A percentile compares a stretch with the other conserved stretches of the same genome.
Evolutionary conservation across 2,329 filamentous ascomycete species (phyloP).

Genomic region (Xylaria sp.): DNA sequence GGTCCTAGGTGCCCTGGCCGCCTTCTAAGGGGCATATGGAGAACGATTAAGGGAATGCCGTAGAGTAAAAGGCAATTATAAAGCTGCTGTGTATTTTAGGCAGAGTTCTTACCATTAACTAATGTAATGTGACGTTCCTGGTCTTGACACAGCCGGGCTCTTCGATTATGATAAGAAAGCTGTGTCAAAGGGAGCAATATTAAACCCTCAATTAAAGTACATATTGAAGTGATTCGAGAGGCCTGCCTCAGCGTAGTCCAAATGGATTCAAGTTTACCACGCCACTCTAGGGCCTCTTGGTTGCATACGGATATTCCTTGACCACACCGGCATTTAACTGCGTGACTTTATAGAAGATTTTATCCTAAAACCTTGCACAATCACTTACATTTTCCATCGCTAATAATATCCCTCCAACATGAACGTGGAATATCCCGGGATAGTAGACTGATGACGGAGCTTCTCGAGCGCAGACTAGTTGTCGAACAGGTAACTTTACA

Average conservation of each 20-base stretch:
- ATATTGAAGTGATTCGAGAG: background rate
- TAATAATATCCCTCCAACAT: background rate
- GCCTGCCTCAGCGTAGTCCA: background rate
- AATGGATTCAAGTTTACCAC: no score
- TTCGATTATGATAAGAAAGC: background rate
- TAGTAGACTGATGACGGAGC: background rate
- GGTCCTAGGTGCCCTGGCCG: conserved; percentile 35
- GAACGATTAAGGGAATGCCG: background rate
- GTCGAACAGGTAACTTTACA: background rate
- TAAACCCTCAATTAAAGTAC: background rate
- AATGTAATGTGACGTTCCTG: conserved; percentile 23
- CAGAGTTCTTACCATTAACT: background rate
- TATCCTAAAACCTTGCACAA: background rate
- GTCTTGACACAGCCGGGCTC: background rate
- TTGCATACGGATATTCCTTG: background rate
- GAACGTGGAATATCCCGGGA: background rate
- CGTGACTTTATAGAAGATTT: no score
- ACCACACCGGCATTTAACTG: no score
- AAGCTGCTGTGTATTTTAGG: background rate
- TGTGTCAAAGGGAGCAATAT: background rate
- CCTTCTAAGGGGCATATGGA: conserved; percentile 22
- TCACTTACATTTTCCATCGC: background rate
- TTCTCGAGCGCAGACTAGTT: background rate
- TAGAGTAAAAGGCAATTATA: background rate
- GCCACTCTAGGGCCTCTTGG: background rate